These are phyloP conservation scores for Escallonia rubra DNA, from an alignment of 129 eudicot genomes.

Conservation along the genomic window DNA sequence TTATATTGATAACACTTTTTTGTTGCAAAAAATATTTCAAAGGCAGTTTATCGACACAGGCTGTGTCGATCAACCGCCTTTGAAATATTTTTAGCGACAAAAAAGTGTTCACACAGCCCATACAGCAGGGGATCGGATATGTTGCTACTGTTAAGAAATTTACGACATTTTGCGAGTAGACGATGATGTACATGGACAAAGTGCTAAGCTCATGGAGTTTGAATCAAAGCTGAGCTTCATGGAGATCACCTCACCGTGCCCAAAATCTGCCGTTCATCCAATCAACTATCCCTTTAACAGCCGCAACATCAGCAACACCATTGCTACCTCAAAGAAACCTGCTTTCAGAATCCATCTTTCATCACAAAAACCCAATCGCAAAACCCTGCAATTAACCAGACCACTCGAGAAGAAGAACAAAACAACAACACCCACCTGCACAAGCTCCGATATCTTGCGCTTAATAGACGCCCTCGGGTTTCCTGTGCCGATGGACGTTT, in stretches of 20 bases:
- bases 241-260: conserved; percentile 14
- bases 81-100: no score
- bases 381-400: conserved; percentile 19
- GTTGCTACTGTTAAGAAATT: no score
- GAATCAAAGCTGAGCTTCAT: background rate
- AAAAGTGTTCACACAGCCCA: no score
- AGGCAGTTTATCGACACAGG: no score
- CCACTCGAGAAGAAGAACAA: conserved; percentile 7
- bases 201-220: background rate
- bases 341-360: conserved; percentile 25
- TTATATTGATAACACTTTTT: no score
- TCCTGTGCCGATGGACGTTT: conserved; percentile 44
- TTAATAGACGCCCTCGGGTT: conserved; percentile 65
- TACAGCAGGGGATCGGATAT: no score
- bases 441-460: conserved; percentile 54
- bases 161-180: no score
- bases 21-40: no score
- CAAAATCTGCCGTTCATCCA: conserved; percentile 1
- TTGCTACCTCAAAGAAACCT: background rate
- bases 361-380: conserved; percentile 41
- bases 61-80: no score
- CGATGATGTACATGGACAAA: no score
- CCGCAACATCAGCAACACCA: background rate
- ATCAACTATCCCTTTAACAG: background rate
- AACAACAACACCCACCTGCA: conserved; percentile 22